These are phyloP conservation scores for Penicillium pulvis DNA, from an alignment of 495 filamentous ascomycete genomes.

Conservation along the genomic window DNA sequence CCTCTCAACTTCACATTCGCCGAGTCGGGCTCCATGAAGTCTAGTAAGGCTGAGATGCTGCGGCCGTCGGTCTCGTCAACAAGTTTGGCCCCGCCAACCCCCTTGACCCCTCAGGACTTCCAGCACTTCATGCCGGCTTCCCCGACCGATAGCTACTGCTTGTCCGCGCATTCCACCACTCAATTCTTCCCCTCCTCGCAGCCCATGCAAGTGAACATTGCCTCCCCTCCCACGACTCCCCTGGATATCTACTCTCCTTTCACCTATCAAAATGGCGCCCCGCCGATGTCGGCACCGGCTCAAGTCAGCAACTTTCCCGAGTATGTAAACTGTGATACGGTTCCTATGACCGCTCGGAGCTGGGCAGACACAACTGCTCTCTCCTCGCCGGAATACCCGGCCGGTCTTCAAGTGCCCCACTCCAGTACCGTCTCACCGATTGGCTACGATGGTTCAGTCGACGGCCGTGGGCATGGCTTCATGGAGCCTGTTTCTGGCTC, in stretches of 20 bases:
- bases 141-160: conserved; percentile 42
- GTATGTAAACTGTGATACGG: conserved; percentile 35
- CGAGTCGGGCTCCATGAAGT: conserved; percentile 43
- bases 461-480: conserved; percentile 29
- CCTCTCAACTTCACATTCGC: conserved; percentile 55
- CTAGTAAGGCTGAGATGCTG: conserved; percentile 45
- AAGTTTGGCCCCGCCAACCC: conserved; percentile 50
- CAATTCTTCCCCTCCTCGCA: conserved; percentile 46
- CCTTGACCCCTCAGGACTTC: conserved; percentile 48
- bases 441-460: conserved; percentile 34
- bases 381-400: conserved; percentile 45
- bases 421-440: conserved; percentile 40
- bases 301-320: conserved; percentile 48
- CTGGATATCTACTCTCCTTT: conserved; percentile 44
- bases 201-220: conserved; percentile 49
- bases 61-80: conserved; percentile 42
- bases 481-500: conserved; percentile 35
- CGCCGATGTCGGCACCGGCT: conserved; percentile 50
- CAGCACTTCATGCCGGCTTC: conserved; percentile 46
- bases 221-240: conserved; percentile 50
- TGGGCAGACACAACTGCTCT: conserved; percentile 46
- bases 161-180: conserved; percentile 41
- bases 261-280: conserved; percentile 40
- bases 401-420: conserved; percentile 36
- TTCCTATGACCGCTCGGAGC: conserved; percentile 40